phyloP scores from a whole-genome alignment of 345 rosid genomes.

The Salix exigua region DNA sequence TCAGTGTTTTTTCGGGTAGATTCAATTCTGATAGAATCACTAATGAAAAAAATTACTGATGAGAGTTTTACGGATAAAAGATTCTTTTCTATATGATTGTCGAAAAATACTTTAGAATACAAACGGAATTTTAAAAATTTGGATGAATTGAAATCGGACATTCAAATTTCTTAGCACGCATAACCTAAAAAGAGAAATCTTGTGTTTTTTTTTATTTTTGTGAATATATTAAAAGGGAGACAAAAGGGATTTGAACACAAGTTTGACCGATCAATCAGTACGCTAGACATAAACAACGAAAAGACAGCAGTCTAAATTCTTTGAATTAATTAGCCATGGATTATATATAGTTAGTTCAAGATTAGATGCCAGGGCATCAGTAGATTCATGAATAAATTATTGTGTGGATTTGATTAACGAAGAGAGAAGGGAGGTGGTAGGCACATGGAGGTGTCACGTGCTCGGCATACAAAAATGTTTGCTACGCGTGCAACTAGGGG shows the following conservation, averaged over 20 bases:
- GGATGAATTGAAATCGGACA: too few relatives aligned
- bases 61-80: rapidly evolving
- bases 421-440: neutral
- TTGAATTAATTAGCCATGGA: neutral
- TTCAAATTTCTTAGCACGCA: too few relatives aligned
- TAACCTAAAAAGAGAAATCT: too few relatives aligned
- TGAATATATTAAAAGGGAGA: neutral
- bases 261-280: neutral
- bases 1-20: too few relatives aligned
- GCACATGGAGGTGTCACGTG: neutral
- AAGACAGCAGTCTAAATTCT: neutral
- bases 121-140: too few relatives aligned
- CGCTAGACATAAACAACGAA: neutral
- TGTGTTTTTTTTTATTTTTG: too few relatives aligned
- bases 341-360: neutral
- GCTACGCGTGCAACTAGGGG: neutral
- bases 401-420: neutral
- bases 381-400: neutral
- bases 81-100: too few relatives aligned
- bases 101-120: too few relatives aligned
- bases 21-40: too few relatives aligned
- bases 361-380: neutral
- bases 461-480: neutral
- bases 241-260: neutral
- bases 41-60: too few relatives aligned